Evolutionary conservation across 495 filamentous ascomycete species (phyloP), one percentile per base, ranked within the genome.

Genomic region (Tuber microsphaerosporum): DNA sequence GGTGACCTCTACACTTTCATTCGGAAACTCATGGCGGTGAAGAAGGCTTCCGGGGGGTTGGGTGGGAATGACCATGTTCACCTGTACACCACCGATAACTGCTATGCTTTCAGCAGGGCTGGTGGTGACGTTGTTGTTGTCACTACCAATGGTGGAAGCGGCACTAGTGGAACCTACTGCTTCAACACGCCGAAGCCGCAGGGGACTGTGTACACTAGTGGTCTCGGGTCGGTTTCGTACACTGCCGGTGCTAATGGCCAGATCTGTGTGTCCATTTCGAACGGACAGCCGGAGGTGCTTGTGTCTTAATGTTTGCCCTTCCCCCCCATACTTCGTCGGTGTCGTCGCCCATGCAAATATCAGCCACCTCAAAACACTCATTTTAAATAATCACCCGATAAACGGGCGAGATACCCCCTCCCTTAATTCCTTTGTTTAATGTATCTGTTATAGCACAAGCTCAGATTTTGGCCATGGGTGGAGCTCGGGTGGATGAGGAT

Each of bases 1-100:
- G 80, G 88, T 0, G 83, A 87, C 20, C 86, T 94, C 2, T 93
- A 93, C 85, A 84, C 83, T 12, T 86, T 82, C 31, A 83, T 84
- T 45, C 75, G 77, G 8, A 77, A 77, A 42, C 75, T 84, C 16
- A 83, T 84, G 17, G 80, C 76, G 6, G 81, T 84, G 1, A 84
- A 83, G 70, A 85, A 80, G 48, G 72, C 83, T 69, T 83, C 78
- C 1, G 84, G 85, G 16, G 85, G 85, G n/a, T 82, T 86, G 46
- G 84, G 83, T 19, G 82, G 73, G 8, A 82, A 86, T 70, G 85
- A 85, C 71, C 85, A 86, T 37, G 71, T 69, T 19, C 85, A 86
- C 74, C 61, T 86, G 19, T 85, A 86, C 72, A 79, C 83, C 48
- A 84, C 83, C 5, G 74, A 80, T 39, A 84, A 80, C 45, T 83